phyloP scores from a whole-genome alignment of 2,329 filamentous ascomycete genomes.

The Alternaria sp. region DNA sequence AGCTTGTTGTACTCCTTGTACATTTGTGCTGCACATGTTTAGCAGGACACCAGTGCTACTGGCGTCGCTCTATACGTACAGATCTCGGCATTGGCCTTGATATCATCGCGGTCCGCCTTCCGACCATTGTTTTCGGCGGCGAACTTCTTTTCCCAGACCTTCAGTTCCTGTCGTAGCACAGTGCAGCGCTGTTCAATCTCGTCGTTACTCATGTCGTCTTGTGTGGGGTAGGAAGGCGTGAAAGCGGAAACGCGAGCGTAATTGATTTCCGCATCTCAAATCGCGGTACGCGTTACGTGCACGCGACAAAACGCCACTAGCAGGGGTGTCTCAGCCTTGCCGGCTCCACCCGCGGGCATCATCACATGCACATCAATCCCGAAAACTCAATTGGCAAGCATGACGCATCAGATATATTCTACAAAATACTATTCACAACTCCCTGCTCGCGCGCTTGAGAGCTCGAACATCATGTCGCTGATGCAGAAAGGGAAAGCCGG shows the following conservation, averaged over 20 bases:
- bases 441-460: conserved; percentile 35
- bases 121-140: conserved; percentile 65
- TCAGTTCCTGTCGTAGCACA: conserved; percentile 79
- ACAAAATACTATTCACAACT: conserved; percentile 51
- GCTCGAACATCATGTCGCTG: conserved; percentile 43
- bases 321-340: conserved; percentile 30
- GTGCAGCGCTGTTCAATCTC: conserved; percentile 71
- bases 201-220: conserved; percentile 34
- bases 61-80: conserved; percentile 56
- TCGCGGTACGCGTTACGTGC: conserved; percentile 41
- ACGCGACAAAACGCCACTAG: conserved; percentile 26
- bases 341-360: conserved; percentile 13
- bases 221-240: conserved; percentile 11
- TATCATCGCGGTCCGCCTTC: conserved; percentile 76
- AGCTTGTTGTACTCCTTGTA: conserved; percentile 78
- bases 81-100: conserved; percentile 74
- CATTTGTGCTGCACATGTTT: conserved; percentile 63
- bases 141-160: conserved; percentile 76
- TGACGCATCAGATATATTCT: conserved; percentile 46
- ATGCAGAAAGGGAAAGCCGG: conserved; percentile 40
- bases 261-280: conserved; percentile 23
- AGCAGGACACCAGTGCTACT: conserved; percentile 4
- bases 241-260: conserved; percentile 19
- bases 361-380: conserved; percentile 5
- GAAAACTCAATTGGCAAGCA: conserved; percentile 32